These are phyloP conservation scores for Daucus carota DNA, from an alignment of 129 eudicot genomes.

Conservation along the genomic window DH1_v3.0 NC_030387.2:7767001-7767500, in stretches of 20 bases:
- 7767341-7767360: slow-evolving; percentile 73
- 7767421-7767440: slow-evolving; percentile 42
- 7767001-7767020: background rate
- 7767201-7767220: slow-evolving; percentile 32
- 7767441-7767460: too few species aligned
- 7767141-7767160: slow-evolving; percentile 91
- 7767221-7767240: slow-evolving; percentile 25
- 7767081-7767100: slow-evolving; percentile 85
- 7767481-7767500: too few species aligned
- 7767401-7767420: slow-evolving; percentile 37
- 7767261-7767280: slow-evolving; percentile 24
- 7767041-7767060: slow-evolving; percentile 21
- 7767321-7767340: slow-evolving; percentile 54
- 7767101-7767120: slow-evolving; percentile 88
- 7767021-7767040: background rate
- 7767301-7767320: slow-evolving; percentile 38
- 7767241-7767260: background rate
- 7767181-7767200: slow-evolving; percentile 88
- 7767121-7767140: slow-evolving; percentile 81
- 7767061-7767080: slow-evolving; percentile 86
- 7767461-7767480: too few species aligned
- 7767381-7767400: slow-evolving; percentile 57
- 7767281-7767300: slow-evolving; percentile 99
- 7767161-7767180: slow-evolving; percentile 71
- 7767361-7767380: slow-evolving; percentile 79